Percentiles rank a stretch among this genome's conserved stretches.
Conservation (phyloP, 352 stramenopile species). For the Phytopythium helicoides region DNA sequence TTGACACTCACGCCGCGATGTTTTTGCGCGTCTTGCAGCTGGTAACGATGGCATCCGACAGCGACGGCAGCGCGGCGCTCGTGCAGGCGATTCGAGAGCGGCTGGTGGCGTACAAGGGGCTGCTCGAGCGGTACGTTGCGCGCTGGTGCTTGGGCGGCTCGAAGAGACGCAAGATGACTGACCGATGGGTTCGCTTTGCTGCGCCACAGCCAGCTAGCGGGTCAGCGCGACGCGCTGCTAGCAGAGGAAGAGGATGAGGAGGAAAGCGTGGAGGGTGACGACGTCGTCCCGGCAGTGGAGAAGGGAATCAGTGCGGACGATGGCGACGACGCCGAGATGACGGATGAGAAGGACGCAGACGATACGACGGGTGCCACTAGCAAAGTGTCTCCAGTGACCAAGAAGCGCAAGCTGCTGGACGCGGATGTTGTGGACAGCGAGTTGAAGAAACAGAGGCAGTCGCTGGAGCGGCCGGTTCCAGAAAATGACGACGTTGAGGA, state of each 20-base stretch:
- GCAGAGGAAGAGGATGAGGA: slow-evolving; percentile 15
- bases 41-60: slow-evolving; percentile 49
- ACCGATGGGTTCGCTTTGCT: not conserved
- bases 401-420: slow-evolving; percentile 27
- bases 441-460: slow-evolving; percentile 13
- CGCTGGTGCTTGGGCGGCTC: too few species aligned
- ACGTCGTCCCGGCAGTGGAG: not conserved
- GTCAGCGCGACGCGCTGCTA: slow-evolving; percentile 43
- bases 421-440: slow-evolving; percentile 5
- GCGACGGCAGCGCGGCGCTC: slow-evolving; percentile 40
- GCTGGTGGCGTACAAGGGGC: slow-evolving; percentile 74
- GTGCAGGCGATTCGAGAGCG: slow-evolving; percentile 51
- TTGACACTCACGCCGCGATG: too few species aligned
- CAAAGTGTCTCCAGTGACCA: slow-evolving; percentile 11
- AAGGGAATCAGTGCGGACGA: too few species aligned
- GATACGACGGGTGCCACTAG: slow-evolving; percentile 5
- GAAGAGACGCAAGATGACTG: not conserved
- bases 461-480: not conserved
- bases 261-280: slow-evolving; percentile 3
- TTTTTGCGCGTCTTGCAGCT: slow-evolving; percentile 34
- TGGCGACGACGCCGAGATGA: slow-evolving; percentile 5
- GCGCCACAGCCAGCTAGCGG: slow-evolving; percentile 47
- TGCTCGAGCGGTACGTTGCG: slow-evolving; percentile 51
- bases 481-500: not conserved
- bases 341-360: slow-evolving; percentile 10